These are phyloP conservation scores for Nymphaea colorata DNA, from an alignment of 164 flowering plant genomes.

Conservation along the genomic window DNA sequence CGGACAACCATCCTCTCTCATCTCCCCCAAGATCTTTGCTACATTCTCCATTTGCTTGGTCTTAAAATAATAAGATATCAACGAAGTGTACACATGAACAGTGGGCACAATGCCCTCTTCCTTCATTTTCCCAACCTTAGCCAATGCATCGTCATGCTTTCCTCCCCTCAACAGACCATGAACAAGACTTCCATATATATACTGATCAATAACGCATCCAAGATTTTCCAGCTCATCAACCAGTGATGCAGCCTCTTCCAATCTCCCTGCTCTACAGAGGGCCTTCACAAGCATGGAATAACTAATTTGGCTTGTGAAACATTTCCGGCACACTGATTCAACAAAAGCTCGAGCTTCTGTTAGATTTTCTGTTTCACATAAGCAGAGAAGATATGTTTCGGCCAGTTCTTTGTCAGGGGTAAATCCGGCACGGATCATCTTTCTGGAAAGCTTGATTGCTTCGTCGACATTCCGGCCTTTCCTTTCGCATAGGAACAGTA, in stretches of 20 bases:
- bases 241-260: conserved; percentile 52
- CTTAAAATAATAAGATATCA: conserved; percentile 50
- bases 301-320: conserved; percentile 39
- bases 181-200: conserved; percentile 61
- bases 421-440: conserved; percentile 44
- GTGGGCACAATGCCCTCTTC: conserved; percentile 42
- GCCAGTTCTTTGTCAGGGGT: conserved; percentile 59
- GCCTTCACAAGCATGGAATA: conserved; percentile 61
- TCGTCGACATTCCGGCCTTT: conserved; percentile 68
- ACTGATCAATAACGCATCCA: conserved; percentile 26
- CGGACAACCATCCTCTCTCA: conserved; percentile 47
- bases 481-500: conserved; percentile 56
- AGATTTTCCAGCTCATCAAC: conserved; percentile 28
- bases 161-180: conserved; percentile 51
- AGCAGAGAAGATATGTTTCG: conserved; percentile 49
- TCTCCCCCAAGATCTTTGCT: conserved; percentile 32
- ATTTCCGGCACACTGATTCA: conserved; percentile 28
- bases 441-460: conserved; percentile 44
- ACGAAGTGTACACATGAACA: conserved; percentile 72
- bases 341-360: conserved; percentile 41
- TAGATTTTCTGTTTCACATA: conserved; percentile 51
- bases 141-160: conserved; percentile 44
- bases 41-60: conserved; percentile 45
- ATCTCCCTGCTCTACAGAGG: conserved; percentile 60
- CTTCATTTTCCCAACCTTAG: conserved; percentile 55